phyloP scores from a whole-genome alignment of 495 filamentous ascomycete genomes.

The Hypoxylon cercidicola region DNA sequence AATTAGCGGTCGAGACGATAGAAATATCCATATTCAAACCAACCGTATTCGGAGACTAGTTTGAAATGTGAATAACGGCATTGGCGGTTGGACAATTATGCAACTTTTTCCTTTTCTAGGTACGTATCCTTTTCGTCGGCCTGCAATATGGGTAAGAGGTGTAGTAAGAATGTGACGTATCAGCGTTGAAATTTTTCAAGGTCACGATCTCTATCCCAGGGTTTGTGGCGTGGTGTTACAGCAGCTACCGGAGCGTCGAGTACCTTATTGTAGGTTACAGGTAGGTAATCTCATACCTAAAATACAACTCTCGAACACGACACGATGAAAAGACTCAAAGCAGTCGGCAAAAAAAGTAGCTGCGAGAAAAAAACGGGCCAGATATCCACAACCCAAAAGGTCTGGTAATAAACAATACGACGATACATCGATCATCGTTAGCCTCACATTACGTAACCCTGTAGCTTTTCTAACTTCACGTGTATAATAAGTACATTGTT shows the following conservation, averaged over 20 bases:
- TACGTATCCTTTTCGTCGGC: conserved; percentile 6
- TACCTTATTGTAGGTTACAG: conserved; percentile 27
- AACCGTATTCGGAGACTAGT: conserved; percentile 34
- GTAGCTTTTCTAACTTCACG: conserved; percentile 7
- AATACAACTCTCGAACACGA: conserved; percentile 24
- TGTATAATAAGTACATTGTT: neutral
- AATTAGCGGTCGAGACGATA: conserved; percentile 28
- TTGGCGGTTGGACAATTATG: conserved; percentile 27
- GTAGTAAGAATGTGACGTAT: conserved; percentile 43
- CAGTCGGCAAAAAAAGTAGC: conserved; percentile 36
- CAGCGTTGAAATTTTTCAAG: conserved; percentile 34
- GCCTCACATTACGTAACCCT: conserved; percentile 36
- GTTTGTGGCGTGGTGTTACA: conserved; percentile 32
- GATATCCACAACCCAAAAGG: conserved; percentile 11
- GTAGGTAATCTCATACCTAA: conserved; percentile 32
- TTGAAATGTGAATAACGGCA: conserved; percentile 30
- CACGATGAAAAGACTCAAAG: neutral
- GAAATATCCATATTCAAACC: conserved; percentile 28
- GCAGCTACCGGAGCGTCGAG: conserved; percentile 23
- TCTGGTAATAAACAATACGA: neutral
- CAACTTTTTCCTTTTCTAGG: conserved; percentile 13
- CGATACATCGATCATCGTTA: conserved; percentile 19
- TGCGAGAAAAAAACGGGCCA: conserved; percentile 33
- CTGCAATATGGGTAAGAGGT: conserved; percentile 11
- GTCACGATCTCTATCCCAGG: conserved; percentile 39